phyloP scores from a whole-genome alignment of 495 filamentous ascomycete species.

The Aspergillus leporis region DNA sequence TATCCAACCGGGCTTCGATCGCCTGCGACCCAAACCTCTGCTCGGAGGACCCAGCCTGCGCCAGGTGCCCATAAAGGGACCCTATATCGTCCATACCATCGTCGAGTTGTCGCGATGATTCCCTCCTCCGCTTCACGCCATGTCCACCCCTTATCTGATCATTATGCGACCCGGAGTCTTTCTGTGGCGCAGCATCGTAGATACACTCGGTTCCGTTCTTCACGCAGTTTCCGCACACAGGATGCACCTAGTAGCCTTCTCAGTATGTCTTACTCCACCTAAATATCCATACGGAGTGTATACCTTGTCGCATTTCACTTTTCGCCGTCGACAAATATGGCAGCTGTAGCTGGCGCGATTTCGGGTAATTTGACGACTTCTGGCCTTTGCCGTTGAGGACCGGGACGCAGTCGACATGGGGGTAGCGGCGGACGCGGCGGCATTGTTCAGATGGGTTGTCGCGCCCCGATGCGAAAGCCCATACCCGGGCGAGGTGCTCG shows the following conservation, averaged over 20 bases:
- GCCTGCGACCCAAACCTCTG: conserved; percentile 35
- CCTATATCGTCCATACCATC: conserved; percentile 40
- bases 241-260: conserved; percentile 37
- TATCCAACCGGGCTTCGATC: conserved; percentile 46
- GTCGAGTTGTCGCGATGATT: conserved; percentile 29
- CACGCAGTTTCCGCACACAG: conserved; percentile 48
- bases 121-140: conserved; percentile 40
- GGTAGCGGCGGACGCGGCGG: conserved; percentile 3
- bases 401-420: conserved; percentile 6
- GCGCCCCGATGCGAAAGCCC: conserved; percentile 15
- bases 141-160: conserved; percentile 23
- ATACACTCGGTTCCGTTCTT: conserved; percentile 47
- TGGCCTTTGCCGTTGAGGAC: conserved; percentile 18
- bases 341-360: conserved; percentile 53
- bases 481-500: conserved; percentile 13
- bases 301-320: conserved; percentile 52
- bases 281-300: background rate
- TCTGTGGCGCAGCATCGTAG: conserved; percentile 40
- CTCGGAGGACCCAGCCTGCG: conserved; percentile 26
- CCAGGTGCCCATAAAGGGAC: conserved; percentile 40
- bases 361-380: conserved; percentile 47
- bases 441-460: conserved; percentile 11
- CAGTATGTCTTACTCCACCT: background rate
- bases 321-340: conserved; percentile 49
- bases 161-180: conserved; percentile 21